phyloP scores from a whole-genome alignment of 352 stramenopile genomes.

The Globisporangium canariense region DNA sequence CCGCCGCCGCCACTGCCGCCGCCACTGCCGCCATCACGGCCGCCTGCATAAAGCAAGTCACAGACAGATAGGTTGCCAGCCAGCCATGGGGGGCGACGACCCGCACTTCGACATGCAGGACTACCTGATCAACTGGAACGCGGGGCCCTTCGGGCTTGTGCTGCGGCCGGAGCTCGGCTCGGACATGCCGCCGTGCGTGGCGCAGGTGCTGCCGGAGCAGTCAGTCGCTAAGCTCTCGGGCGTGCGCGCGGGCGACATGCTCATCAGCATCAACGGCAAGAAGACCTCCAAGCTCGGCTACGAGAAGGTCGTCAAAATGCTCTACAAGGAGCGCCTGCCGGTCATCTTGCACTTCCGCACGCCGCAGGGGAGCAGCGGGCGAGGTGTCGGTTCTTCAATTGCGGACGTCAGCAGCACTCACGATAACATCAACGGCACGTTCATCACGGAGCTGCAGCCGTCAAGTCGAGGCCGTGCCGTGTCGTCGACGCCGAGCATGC shows the following conservation, averaged over 20 bases:
- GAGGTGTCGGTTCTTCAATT: background rate
- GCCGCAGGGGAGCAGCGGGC: conserved; percentile 21
- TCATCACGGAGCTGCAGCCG: conserved; percentile 2
- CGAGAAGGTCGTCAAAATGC: conserved; percentile 70
- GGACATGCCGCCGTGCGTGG: conserved; percentile 78
- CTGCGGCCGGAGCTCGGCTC: conserved; percentile 62
- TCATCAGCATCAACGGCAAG: conserved; percentile 80
- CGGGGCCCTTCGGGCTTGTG: conserved; percentile 69
- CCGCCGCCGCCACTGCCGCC: too few species aligned
- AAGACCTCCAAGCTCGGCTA: conserved; percentile 71
- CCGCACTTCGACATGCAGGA: conserved; percentile 46
- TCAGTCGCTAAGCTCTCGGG: conserved; percentile 73
- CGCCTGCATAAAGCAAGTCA: too few species aligned
- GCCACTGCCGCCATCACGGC: too few species aligned
- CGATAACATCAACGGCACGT: conserved; percentile 13
- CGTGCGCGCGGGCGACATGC: conserved; percentile 60
- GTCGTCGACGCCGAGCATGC: conserved; percentile 16
- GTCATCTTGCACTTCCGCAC: conserved; percentile 79
- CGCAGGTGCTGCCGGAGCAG: conserved; percentile 62
- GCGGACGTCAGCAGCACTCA: conserved; percentile 19
- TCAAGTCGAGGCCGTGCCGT: conserved; percentile 7
- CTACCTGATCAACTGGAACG: conserved; percentile 87
- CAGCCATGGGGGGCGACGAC: conserved; percentile 14
- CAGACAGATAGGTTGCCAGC: background rate
- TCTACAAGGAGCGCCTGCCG: conserved; percentile 75